phyloP scores from a whole-genome alignment of 805 yeast genomes.

The Brettanomyces bruxellensis region DNA sequence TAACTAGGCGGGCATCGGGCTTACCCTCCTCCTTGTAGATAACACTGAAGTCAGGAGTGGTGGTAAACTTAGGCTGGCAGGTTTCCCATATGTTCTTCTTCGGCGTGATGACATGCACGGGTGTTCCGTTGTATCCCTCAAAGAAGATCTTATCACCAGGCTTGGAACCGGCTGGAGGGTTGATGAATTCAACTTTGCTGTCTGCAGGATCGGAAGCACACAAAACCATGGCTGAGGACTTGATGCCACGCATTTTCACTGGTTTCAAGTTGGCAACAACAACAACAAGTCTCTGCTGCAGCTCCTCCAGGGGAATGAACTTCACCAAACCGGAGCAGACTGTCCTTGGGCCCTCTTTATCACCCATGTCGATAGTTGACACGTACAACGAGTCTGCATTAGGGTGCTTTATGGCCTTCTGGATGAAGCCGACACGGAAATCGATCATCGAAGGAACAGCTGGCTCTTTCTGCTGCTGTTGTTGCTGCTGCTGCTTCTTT shows the following conservation, averaged over 20 bases:
- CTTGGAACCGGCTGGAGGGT: slow-evolving; percentile 87
- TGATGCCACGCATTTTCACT: slow-evolving; percentile 95
- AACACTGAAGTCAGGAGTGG: slow-evolving; percentile 68
- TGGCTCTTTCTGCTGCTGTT: slow-evolving; percentile 45
- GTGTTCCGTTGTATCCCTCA: slow-evolving; percentile 81
- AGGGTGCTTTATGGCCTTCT: slow-evolving; percentile 95
- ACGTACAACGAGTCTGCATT: slow-evolving; percentile 96
- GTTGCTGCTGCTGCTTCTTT: slow-evolving; percentile 49
- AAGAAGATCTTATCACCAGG: slow-evolving; percentile 97
- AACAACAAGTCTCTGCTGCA: slow-evolving; percentile 90
- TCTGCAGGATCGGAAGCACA: slow-evolving; percentile 63
- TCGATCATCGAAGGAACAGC: slow-evolving; percentile 77
- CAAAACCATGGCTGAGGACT: slow-evolving; percentile 92
- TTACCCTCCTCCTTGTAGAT: slow-evolving; percentile 74
- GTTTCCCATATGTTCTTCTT: slow-evolving; percentile 98
- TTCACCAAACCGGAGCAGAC: slow-evolving; percentile 96
- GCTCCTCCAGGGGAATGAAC: slow-evolving; percentile 79
- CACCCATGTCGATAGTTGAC: slow-evolving; percentile 95
- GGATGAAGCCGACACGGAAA: slow-evolving; percentile 91
- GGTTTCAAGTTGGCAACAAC: slow-evolving; percentile 96
- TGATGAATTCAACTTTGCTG: slow-evolving; percentile 81
- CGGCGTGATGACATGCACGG: slow-evolving; percentile 90
- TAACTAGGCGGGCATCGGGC: slow-evolving; percentile 64
- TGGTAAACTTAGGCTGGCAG: slow-evolving; percentile 83
- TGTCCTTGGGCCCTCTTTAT: slow-evolving; percentile 94